phyloP scores from a whole-genome alignment of 352 stramenopile species.

The Phytophthora ramorum region DNA sequence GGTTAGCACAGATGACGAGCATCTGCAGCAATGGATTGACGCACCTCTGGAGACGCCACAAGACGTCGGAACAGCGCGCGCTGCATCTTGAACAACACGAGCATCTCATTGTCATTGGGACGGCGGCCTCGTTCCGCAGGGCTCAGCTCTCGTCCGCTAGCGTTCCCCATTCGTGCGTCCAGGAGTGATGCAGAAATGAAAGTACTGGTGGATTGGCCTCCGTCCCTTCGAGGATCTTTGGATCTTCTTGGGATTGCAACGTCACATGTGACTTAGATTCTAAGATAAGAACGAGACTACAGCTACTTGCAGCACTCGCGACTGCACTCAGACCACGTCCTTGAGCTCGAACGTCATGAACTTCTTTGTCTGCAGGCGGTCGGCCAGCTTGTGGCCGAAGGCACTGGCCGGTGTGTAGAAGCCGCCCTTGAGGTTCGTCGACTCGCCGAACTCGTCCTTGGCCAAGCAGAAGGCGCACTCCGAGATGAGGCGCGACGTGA shows the following conservation, averaged over 20 bases:
- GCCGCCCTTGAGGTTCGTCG: slow-evolving; percentile 39
- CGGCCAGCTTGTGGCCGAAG: slow-evolving; percentile 58
- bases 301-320: slow-evolving; percentile 1
- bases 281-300: slow-evolving; percentile 18
- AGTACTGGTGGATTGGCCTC: slow-evolving; percentile 25
- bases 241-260: slow-evolving; percentile 7
- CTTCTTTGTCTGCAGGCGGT: slow-evolving; percentile 63
- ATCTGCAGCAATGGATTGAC: not conserved
- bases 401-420: slow-evolving; percentile 71
- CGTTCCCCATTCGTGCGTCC: slow-evolving; percentile 51
- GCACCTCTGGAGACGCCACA: slow-evolving; percentile 68
- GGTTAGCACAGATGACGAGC: not conserved
- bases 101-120: slow-evolving; percentile 68
- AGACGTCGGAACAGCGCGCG: slow-evolving; percentile 62
- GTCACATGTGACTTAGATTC: slow-evolving; percentile 4
- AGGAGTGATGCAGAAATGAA: slow-evolving; percentile 13
- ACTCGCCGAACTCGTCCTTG: slow-evolving; percentile 48
- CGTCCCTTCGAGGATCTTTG: slow-evolving; percentile 14
- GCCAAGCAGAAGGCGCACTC: slow-evolving; percentile 68
- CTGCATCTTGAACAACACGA: slow-evolving; percentile 70
- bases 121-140: slow-evolving; percentile 50
- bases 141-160: slow-evolving; percentile 35
- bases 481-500: slow-evolving; percentile 62
- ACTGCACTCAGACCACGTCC: slow-evolving; percentile 25
- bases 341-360: slow-evolving; percentile 60